Evolutionary conservation across 306 rosid genomes (phyloP), one percentile per base, ranked within the genome.

Genomic region (Myrica gale): DNA sequence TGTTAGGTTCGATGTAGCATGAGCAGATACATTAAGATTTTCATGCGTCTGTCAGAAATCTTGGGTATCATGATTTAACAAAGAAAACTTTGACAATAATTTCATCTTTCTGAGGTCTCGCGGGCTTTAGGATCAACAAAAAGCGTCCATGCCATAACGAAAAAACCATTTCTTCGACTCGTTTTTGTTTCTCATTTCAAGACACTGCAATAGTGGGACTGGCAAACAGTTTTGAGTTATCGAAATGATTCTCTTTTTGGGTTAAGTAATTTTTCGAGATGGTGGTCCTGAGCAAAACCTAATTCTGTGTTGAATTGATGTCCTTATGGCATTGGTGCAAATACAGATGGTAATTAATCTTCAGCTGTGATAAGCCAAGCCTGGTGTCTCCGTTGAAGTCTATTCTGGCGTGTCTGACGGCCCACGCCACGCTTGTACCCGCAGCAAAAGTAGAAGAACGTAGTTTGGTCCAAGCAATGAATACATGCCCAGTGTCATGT

Each of bases 1-100:
- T 56, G 98, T 90, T 75, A 91, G 94, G 62, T 93, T 93, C 76
- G 96, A 82, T 80, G 39, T 80, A 55, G 76, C 93, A 13, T 91
- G 90, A 88, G 60, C 65, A 42, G 47, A 76, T 54, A 67, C 51
- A 51, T 13, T 44, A 47, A 74, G 55, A 53, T 20, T 72, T 67
- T 21, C 39, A 70, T 23, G 26, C 86, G 79, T 84, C 57, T 65
- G 26, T 76, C 50, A 66, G 37, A 20, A 41, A 41, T 46, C 42
- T 70, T 67, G 75, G 53, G 45, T 72, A 48, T 71, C 26, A 32
- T 75, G 21, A 62, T 61, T 73, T 76, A 57, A 45, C 47, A 48
- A 48, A 44, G 57, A 50, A 47, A 32, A 26, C 67, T 50, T 67
- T 9, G 23, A 71, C 73, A 56, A 63, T 46, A 48, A 9, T 37